phyloP scores from a whole-genome alignment of 2,329 filamentous ascomycete genomes.

The Xylaria sp. region DNA sequence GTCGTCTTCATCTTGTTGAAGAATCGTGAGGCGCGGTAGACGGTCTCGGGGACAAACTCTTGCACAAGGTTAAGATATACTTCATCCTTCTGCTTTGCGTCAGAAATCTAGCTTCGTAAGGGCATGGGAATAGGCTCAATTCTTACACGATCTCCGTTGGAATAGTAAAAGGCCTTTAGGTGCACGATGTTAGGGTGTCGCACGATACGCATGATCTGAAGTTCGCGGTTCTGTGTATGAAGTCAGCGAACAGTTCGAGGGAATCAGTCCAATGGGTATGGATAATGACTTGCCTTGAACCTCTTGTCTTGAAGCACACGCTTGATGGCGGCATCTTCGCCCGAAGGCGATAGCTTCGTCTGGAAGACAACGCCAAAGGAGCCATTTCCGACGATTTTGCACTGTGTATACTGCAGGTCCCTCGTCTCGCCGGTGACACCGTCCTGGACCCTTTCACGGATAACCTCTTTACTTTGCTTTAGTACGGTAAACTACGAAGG shows the following conservation, averaged over 20 bases:
- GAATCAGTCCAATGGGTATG: background rate
- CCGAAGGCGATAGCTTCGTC: slow-evolving; percentile 95
- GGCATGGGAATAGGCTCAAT: background rate
- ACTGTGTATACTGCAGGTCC: slow-evolving; percentile 97
- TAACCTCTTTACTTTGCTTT: slow-evolving; percentile 63
- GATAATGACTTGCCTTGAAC: slow-evolving; percentile 71
- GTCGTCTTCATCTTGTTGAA: slow-evolving; percentile 99
- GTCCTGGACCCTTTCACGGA: slow-evolving; percentile 98
- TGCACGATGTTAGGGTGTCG: slow-evolving; percentile 98
- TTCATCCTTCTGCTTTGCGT: slow-evolving; percentile 72
- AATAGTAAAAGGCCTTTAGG: slow-evolving; percentile 99
- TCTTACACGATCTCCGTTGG: slow-evolving; percentile 90
- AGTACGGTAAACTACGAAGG: slow-evolving; percentile 17
- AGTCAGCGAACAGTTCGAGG: slow-evolving; percentile 16
- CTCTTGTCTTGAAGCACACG: slow-evolving; percentile 97
- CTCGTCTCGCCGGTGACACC: slow-evolving; percentile 93
- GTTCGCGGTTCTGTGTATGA: slow-evolving; percentile 78
- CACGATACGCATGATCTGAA: slow-evolving; percentile 99
- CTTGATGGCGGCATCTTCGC: slow-evolving; percentile 98
- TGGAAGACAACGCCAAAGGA: slow-evolving; percentile 99
- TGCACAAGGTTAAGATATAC: slow-evolving; percentile 98
- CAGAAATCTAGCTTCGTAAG: slow-evolving; percentile 8
- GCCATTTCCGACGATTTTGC: slow-evolving; percentile 98
- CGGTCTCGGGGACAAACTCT: slow-evolving; percentile 96
- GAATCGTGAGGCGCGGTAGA: slow-evolving; percentile 95